Conservation (phyloP, 495 filamentous ascomycete species). For the Aspergillus conjunctus region DNA sequence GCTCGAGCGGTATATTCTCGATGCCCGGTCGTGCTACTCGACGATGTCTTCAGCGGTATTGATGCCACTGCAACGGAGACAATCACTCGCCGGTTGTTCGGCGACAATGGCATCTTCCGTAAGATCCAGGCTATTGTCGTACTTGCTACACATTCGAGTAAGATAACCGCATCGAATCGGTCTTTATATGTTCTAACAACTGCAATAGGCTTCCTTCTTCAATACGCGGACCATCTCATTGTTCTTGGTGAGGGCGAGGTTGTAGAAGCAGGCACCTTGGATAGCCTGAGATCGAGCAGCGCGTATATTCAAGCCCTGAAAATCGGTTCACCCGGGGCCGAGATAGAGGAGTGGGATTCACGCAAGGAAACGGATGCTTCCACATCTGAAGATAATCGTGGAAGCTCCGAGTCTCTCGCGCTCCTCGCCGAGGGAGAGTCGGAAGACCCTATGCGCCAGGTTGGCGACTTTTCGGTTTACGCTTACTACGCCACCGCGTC, state of each 20-base stretch:
- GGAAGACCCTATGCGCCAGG: not conserved
- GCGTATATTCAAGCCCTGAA: not conserved
- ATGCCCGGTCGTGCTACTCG: not conserved
- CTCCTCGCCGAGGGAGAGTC: not conserved
- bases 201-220: conserved; percentile 11
- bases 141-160: conserved; percentile 6
- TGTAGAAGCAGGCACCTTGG: not conserved
- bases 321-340: not conserved
- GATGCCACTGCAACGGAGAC: not conserved
- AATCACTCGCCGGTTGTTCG: conserved; percentile 5
- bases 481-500: conserved; percentile 11
- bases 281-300: not conserved
- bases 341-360: not conserved
- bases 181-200: not conserved
- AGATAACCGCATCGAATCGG: not conserved
- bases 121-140: not conserved
- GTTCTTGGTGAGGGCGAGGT: not conserved
- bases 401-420: no score
- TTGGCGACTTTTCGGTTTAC: conserved; percentile 14
- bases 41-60: conserved; percentile 15
- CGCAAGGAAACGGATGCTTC: not conserved
- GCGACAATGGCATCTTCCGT: not conserved
- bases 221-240: conserved; percentile 5
- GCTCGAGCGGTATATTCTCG: conserved; percentile 11
- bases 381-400: no score